A percentile compares a stretch with the other conserved stretches of the same genome.
Evolutionary conservation across 2,329 filamentous ascomycete genomes (phyloP).

Genomic region (Hortaea sp.): DNA sequence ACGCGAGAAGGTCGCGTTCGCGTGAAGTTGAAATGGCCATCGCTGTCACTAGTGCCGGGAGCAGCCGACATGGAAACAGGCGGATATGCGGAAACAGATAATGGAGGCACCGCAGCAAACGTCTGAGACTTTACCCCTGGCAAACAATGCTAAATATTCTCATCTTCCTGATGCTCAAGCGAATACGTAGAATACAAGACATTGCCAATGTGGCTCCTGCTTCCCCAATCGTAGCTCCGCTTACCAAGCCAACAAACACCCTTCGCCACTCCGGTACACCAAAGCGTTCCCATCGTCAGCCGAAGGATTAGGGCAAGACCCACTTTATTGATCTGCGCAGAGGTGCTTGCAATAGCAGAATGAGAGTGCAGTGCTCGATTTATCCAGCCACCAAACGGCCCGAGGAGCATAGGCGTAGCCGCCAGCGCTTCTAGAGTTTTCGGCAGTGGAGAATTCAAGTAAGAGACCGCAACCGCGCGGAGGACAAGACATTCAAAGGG

Average conservation of each 20-base stretch:
- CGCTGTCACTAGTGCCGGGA: too few species aligned
- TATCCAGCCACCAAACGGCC: slow-evolving; percentile 3
- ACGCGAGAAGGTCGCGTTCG: too few species aligned
- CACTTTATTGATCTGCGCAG: slow-evolving; percentile 10
- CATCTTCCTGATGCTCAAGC: too few species aligned
- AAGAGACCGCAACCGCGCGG: slow-evolving; percentile 11
- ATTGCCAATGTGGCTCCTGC: neutral
- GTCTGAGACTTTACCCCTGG: too few species aligned
- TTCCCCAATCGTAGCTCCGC: slow-evolving; percentile 12
- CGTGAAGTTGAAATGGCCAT: too few species aligned
- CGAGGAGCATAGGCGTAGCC: slow-evolving; percentile 6
- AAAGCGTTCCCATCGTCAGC: slow-evolving; percentile 7
- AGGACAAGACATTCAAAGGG: slow-evolving; percentile 17
- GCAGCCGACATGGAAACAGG: too few species aligned
- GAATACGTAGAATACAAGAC: neutral
- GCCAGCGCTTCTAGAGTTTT: neutral
- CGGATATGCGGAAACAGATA: too few species aligned
- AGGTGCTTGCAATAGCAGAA: neutral
- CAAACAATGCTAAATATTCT: too few species aligned
- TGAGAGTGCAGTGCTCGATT: neutral
- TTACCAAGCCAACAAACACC: slow-evolving; percentile 10
- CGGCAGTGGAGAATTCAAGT: slow-evolving; percentile 8
- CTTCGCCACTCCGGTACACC: slow-evolving; percentile 13
- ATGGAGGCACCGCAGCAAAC: too few species aligned
- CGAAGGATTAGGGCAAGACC: slow-evolving; percentile 14